phyloP scores from a whole-genome alignment of 331 rosid genomes.

The Acacia pycnantha region DNA sequence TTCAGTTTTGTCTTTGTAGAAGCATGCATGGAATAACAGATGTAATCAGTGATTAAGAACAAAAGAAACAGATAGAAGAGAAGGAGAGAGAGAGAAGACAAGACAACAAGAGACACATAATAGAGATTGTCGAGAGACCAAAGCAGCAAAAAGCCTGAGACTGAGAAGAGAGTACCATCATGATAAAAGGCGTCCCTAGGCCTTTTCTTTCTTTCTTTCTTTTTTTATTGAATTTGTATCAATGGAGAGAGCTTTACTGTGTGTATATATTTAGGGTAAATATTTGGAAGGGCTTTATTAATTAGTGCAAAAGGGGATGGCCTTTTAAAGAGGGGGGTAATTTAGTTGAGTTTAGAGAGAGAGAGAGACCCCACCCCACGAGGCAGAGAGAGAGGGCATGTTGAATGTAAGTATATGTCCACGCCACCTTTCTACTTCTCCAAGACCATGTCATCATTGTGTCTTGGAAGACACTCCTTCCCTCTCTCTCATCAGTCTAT shows the following conservation, averaged over 20 bases:
- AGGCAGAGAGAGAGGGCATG: not conserved
- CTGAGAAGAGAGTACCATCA: conserved; percentile 41
- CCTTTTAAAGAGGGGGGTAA: not conserved
- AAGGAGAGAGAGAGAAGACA: conserved; percentile 42
- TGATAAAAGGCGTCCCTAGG: conserved; percentile 57
- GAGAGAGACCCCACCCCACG: conserved; percentile 41
- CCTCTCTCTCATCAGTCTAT: conserved; percentile 23
- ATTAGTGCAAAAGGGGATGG: not conserved
- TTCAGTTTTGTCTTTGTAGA: not conserved
- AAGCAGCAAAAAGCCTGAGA: conserved; percentile 69
- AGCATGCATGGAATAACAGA: not conserved
- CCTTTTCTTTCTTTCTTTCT: conserved; percentile 22
- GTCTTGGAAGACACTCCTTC: conserved; percentile 93
- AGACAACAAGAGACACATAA: conserved; percentile 41
- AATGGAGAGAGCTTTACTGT: not conserved
- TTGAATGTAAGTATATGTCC: conserved; percentile 44
- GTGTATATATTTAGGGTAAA: not conserved
- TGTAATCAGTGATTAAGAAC: not conserved
- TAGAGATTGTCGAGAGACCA: conserved; percentile 83
- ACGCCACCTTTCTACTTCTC: conserved; percentile 92
- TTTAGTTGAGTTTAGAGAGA: not conserved
- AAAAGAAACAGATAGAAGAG: not conserved
- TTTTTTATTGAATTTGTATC: not conserved
- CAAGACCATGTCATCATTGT: conserved; percentile 92
- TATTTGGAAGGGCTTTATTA: not conserved